phyloP scores from a whole-genome alignment of 2,329 filamentous ascomycete species.

The Huntiella bhutanensis region DNA sequence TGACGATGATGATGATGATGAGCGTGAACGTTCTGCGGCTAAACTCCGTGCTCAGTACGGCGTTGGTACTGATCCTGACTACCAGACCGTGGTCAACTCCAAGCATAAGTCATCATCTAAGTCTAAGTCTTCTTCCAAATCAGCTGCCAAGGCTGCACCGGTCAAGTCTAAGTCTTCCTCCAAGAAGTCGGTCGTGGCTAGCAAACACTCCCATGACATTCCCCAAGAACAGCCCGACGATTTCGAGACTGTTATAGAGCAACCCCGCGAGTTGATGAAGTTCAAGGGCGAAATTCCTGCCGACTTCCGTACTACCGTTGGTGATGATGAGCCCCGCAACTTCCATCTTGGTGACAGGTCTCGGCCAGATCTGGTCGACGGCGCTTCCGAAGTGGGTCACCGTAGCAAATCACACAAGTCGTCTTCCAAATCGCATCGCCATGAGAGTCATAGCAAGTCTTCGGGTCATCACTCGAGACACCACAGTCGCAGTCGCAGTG shows the following conservation, averaged over 20 bases:
- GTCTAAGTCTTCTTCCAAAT: not conserved
- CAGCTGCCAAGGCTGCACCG: not conserved
- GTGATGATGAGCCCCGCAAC: not conserved
- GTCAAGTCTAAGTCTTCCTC: not conserved
- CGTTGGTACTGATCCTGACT: not conserved
- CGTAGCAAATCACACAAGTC: not conserved
- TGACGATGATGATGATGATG: not conserved
- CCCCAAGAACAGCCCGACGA: not conserved
- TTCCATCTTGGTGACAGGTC: constrained; percentile 4
- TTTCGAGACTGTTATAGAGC: constrained; percentile 7
- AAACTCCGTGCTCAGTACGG: not conserved
- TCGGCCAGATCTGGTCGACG: constrained; percentile 2
- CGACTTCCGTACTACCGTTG: constrained; percentile 6
- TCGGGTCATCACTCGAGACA: not conserved
- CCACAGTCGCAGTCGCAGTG: constrained; percentile 2
- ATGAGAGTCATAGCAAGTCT: constrained; percentile 3
- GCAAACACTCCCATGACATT: not conserved
- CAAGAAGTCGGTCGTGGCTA: not conserved
- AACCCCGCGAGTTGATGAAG: not conserved
- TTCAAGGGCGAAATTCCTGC: not conserved
- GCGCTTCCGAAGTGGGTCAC: not conserved
- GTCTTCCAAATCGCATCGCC: not conserved
- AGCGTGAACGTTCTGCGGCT: not conserved
- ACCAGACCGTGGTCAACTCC: not conserved
- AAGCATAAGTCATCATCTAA: not conserved